phyloP scores from a whole-genome alignment of 1,139 yeast species.

The Suhomyces yuchorum region DNA sequence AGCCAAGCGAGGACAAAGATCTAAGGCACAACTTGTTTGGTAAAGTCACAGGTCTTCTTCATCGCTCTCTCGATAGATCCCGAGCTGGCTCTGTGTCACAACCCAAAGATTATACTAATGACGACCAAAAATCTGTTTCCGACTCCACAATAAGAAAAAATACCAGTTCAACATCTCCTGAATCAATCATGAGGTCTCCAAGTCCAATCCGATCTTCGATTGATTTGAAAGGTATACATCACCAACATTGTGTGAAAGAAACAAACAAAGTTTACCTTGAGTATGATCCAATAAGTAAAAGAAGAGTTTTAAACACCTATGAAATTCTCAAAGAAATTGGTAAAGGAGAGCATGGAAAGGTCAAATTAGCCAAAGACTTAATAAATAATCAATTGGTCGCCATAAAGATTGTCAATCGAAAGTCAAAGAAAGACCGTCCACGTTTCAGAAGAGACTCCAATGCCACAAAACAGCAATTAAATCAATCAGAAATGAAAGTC shows the following conservation, averaged over 20 bases:
- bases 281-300: slow-evolving; percentile 83
- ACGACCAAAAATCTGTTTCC: slow-evolving; percentile 5
- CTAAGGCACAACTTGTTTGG: slow-evolving; percentile 32
- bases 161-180: slow-evolving; percentile 4
- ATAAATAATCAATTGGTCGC: slow-evolving; percentile 78
- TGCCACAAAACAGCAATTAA: slow-evolving; percentile 17
- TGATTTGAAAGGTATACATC: not conserved
- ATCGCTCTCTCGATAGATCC: slow-evolving; percentile 20
- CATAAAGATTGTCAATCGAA: slow-evolving; percentile 86
- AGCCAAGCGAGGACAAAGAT: slow-evolving; percentile 18
- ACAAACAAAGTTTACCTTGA: slow-evolving; percentile 80
- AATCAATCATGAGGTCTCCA: slow-evolving; percentile 3
- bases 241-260: slow-evolving; percentile 60
- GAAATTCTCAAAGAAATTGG: slow-evolving; percentile 89
- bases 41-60: slow-evolving; percentile 37
- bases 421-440: slow-evolving; percentile 56
- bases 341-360: slow-evolving; percentile 96
- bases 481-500: slow-evolving; percentile 65
- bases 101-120: slow-evolving; percentile 7
- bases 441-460: slow-evolving; percentile 42
- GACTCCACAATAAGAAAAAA: slow-evolving; percentile 6
- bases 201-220: not conserved
- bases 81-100: slow-evolving; percentile 18
- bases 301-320: slow-evolving; percentile 85
- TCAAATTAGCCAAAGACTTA: slow-evolving; percentile 81